Percentiles rank a stretch among this genome's conserved stretches.
Evolutionary conservation across 192 early-diverging fungal species (phyloP).

Genomic region (Blastocladiella britannica): DNA sequence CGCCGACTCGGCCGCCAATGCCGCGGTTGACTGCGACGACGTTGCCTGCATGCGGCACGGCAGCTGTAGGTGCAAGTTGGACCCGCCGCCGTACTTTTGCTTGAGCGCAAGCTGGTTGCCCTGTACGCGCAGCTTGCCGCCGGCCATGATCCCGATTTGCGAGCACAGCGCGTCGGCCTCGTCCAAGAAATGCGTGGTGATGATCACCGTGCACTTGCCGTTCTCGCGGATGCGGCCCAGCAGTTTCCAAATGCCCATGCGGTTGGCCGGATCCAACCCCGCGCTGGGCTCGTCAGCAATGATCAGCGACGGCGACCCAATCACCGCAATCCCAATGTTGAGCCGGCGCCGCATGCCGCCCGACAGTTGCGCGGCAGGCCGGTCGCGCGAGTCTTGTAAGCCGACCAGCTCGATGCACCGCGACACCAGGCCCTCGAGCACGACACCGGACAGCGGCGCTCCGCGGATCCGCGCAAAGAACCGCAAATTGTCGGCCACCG

Average conservation of each 20-base stretch:
- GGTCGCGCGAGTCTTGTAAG: background rate
- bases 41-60: no score
- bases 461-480: background rate
- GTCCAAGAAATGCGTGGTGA: conserved; percentile 4
- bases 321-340: conserved; percentile 14
- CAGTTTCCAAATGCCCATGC: conserved; percentile 5
- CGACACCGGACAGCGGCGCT: background rate
- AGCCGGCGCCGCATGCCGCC: conserved; percentile 14
- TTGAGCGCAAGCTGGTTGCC: background rate
- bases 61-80: background rate
- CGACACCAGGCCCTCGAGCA: background rate
- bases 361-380: background rate
- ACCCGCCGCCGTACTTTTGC: background rate
- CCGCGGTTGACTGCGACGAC: no score
- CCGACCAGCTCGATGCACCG: background rate
- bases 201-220: background rate
- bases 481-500: background rate
- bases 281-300: conserved; percentile 8
- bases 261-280: conserved; percentile 4
- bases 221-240: background rate
- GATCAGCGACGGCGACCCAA: conserved; percentile 7
- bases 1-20: no score
- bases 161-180: conserved; percentile 12
- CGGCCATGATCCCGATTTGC: conserved; percentile 9
- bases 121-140: background rate